Evolutionary conservation across 2,329 filamentous ascomycete species (phyloP).

Genomic region (Cryphonectria radicalis): DNA sequence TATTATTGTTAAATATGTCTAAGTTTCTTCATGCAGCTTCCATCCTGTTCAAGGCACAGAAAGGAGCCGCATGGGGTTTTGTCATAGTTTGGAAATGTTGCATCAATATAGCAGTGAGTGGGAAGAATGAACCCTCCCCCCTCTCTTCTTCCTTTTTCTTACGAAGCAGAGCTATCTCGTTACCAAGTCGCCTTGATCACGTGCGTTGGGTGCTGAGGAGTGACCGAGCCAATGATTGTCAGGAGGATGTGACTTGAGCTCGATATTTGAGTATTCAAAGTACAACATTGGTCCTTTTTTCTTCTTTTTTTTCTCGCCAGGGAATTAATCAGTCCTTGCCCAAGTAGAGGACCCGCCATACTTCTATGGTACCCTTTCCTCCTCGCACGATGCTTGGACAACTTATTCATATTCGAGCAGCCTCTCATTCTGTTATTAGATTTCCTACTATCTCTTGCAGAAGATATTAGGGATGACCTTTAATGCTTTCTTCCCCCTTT

Average conservation of each 20-base stretch:
- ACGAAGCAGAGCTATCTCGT: not conserved
- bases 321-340: no score
- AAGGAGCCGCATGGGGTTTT: not conserved
- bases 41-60: not conserved
- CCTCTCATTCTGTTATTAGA: not conserved
- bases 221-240: not conserved
- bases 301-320: not conserved
- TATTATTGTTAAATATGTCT: not conserved
- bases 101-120: not conserved
- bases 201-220: not conserved
- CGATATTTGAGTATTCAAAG: no score
- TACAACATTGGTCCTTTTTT: no score
- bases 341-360: not conserved
- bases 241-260: no score
- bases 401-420: not conserved
- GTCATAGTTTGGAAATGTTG: not conserved
- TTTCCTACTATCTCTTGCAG: not conserved
- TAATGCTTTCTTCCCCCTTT: not conserved
- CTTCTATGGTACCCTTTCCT: not conserved
- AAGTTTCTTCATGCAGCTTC: not conserved
- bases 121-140: no score
- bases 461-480: not conserved
- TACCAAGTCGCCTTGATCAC: not conserved
- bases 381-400: not conserved
- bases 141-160: not conserved